A percentile compares a stretch with the other conserved stretches of the same genome.
Conservation (phyloP, 805 yeast genomes). For the Hanseniaspora guilliermondii region DNA sequence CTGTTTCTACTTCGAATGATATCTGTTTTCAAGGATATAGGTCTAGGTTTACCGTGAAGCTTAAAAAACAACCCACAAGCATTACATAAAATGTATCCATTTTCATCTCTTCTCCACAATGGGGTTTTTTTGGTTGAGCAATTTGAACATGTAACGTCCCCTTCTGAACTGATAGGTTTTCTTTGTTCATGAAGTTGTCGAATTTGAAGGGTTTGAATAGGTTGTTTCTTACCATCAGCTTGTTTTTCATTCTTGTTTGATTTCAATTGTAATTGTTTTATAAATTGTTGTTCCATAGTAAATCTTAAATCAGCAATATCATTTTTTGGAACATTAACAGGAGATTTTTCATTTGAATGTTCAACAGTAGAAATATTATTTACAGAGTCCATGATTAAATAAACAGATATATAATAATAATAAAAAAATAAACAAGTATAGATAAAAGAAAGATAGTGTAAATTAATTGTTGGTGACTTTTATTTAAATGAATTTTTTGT, state of each 20-base stretch:
- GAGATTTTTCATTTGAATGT: not conserved
- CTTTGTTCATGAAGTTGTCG: no score
- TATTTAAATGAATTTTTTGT: no score
- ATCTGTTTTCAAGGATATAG: constrained; percentile 81
- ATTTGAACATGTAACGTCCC: constrained; percentile 46
- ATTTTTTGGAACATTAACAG: not conserved
- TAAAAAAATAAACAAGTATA: not conserved
- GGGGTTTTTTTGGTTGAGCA: constrained; percentile 91
- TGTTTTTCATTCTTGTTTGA: not conserved
- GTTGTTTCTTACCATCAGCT: not conserved
- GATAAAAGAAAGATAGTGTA: not conserved
- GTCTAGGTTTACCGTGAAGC: constrained; percentile 85
- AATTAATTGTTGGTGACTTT: not conserved
- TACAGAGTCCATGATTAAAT: not conserved
- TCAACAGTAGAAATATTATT: not conserved
- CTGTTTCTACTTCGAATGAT: constrained; percentile 85
- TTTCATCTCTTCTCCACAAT: constrained; percentile 87
- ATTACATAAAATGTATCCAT: constrained; percentile 80
- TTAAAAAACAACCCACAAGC: constrained; percentile 87
- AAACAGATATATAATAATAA: not conserved
- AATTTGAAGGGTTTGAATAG: no score
- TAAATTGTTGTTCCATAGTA: constrained; percentile 11
- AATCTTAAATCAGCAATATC: constrained; percentile 9
- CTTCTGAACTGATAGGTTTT: not conserved
- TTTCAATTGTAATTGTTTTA: constrained; percentile 4